phyloP scores from a whole-genome alignment of 2,329 filamentous ascomycete species.

The Cylindrodendrum hubeiense region DNA sequence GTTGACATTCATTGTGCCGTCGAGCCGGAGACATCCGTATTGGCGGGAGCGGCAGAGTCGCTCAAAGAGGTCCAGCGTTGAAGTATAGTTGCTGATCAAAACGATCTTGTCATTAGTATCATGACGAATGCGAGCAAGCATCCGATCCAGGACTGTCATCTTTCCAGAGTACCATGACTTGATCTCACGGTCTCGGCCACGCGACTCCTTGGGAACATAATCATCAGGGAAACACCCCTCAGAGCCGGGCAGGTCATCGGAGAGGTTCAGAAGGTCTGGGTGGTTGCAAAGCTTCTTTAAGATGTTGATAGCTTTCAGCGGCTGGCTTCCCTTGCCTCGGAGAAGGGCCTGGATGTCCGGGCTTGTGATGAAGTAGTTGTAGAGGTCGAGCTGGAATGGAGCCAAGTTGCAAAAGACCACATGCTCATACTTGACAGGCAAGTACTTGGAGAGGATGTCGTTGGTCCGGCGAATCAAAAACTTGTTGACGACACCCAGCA shows the following conservation, averaged over 20 bases:
- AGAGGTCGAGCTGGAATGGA: slow-evolving; percentile 91
- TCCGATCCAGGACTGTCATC: slow-evolving; percentile 97
- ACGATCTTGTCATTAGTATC: slow-evolving; percentile 99
- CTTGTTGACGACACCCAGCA: slow-evolving; percentile 91
- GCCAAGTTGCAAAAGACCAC: slow-evolving; percentile 98
- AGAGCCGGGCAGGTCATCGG: slow-evolving; percentile 87
- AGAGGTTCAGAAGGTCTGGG: slow-evolving; percentile 88
- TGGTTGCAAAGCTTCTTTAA: slow-evolving; percentile 99
- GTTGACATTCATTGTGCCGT: slow-evolving; percentile 97
- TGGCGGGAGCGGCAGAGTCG: slow-evolving; percentile 85
- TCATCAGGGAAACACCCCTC: slow-evolving; percentile 86
- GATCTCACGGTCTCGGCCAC: slow-evolving; percentile 91
- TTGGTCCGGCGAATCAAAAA: slow-evolving; percentile 99
- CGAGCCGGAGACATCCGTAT: slow-evolving; percentile 90
- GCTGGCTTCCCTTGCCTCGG: slow-evolving; percentile 93
- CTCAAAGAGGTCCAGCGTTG: slow-evolving; percentile 95
- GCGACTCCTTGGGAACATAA: slow-evolving; percentile 87
- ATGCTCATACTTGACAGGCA: slow-evolving; percentile 98
- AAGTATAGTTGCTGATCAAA: slow-evolving; percentile 97
- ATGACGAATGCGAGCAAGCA: slow-evolving; percentile 94
- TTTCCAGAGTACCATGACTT: slow-evolving; percentile 98
- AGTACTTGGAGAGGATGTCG: slow-evolving; percentile 96
- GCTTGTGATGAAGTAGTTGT: slow-evolving; percentile 97
- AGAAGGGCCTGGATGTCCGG: slow-evolving; percentile 94
- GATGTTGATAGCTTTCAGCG: slow-evolving; percentile 94